A percentile compares a stretch with the other conserved stretches of the same genome.
Evolutionary conservation across 2,329 filamentous ascomycete species (phyloP).

Genomic region (Ciborinia camelliae): DNA sequence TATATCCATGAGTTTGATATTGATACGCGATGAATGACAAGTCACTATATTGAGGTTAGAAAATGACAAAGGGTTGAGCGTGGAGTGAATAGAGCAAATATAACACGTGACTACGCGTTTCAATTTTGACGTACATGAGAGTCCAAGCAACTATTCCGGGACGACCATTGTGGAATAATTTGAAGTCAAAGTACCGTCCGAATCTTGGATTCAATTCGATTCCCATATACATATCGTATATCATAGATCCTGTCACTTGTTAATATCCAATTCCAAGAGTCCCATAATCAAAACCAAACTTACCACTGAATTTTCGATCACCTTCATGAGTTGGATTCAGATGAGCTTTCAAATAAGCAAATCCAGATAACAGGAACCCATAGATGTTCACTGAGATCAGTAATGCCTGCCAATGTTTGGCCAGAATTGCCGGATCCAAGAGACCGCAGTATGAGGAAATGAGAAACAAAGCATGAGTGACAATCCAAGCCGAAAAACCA

Average conservation of each 20-base stretch:
- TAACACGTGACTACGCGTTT: not conserved
- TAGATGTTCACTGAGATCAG: conserved; percentile 42
- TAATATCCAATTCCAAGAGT: conserved; percentile 1
- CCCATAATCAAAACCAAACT: not conserved
- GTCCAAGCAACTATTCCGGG: conserved; percentile 49
- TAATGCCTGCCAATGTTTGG: conserved; percentile 43
- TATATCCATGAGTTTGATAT: conserved; percentile 42
- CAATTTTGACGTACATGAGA: conserved; percentile 40
- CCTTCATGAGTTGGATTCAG: conserved; percentile 41
- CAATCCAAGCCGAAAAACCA: conserved; percentile 42
- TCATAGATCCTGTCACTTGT: conserved; percentile 36
- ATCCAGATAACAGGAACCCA: conserved; percentile 37
- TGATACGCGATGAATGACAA: conserved; percentile 43
- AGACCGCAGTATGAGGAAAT: conserved; percentile 33
- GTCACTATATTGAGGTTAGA: conserved; percentile 34
- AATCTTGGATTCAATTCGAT: conserved; percentile 47
- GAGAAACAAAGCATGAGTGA: conserved; percentile 40
- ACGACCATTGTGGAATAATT: conserved; percentile 47
- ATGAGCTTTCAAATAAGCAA: conserved; percentile 42
- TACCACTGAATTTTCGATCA: conserved; percentile 45
- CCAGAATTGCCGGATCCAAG: conserved; percentile 42
- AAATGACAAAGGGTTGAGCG: not conserved
- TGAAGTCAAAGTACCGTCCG: conserved; percentile 44
- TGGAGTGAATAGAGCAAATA: conserved; percentile 1
- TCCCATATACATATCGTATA: conserved; percentile 48